Percentiles rank a stretch among this genome's conserved stretches.
phyloP scores from a whole-genome alignment of 2,329 filamentous ascomycete genomes.

The Madurella fahalii region DNA sequence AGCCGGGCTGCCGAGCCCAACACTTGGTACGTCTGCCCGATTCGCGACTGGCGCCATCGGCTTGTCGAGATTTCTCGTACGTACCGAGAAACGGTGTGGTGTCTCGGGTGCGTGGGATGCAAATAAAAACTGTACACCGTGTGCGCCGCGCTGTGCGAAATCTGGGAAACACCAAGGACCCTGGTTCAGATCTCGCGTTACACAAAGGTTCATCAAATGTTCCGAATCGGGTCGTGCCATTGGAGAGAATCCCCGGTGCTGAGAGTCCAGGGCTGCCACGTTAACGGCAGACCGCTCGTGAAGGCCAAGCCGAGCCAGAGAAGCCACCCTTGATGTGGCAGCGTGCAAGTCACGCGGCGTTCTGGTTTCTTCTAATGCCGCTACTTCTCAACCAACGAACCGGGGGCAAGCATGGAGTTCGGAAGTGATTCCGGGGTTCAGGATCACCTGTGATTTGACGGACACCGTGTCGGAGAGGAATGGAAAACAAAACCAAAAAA shows the following conservation, averaged over 20 bases:
- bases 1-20: too few species aligned
- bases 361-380: neutral
- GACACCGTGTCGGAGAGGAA: neutral
- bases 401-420: neutral
- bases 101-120: too few species aligned
- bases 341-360: neutral
- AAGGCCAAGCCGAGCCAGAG: neutral
- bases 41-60: too few species aligned
- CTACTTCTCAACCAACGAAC: neutral
- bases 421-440: conserved; percentile 1
- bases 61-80: too few species aligned
- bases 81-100: too few species aligned
- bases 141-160: too few species aligned
- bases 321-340: neutral
- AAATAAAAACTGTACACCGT: neutral
- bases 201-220: conserved; percentile 10
- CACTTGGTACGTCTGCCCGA: too few species aligned
- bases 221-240: conserved; percentile 7
- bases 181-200: conserved; percentile 12
- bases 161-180: neutral
- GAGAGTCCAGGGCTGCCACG: neutral
- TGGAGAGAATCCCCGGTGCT: neutral
- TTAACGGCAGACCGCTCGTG: conserved; percentile 1
- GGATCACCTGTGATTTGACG: conserved; percentile 1
- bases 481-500: neutral